phyloP scores from a whole-genome alignment of 805 yeast genomes.

The Monosporozyma aquatica region DNA sequence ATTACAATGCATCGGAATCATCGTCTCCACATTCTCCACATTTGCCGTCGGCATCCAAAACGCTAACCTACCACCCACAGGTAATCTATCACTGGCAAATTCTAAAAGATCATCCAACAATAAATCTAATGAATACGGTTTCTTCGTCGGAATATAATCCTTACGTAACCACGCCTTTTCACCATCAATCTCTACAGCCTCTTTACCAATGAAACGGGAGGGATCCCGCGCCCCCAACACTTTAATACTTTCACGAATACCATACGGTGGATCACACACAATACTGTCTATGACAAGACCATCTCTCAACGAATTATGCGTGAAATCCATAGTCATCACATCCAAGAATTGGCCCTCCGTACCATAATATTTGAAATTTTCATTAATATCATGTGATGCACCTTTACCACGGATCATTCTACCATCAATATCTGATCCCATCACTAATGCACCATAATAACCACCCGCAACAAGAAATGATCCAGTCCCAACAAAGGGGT shows the following conservation, averaged over 20 bases:
- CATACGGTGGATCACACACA: conserved; percentile 96
- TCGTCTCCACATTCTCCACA: conserved; percentile 60
- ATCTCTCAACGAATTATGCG: conserved; percentile 71
- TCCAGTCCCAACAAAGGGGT: conserved; percentile 96
- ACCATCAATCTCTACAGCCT: conserved; percentile 66
- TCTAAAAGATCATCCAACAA: conserved; percentile 68
- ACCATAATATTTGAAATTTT: conserved; percentile 70
- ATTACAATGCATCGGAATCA: conserved; percentile 70
- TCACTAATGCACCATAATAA: conserved; percentile 65
- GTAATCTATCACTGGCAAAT: conserved; percentile 65
- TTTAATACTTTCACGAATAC: conserved; percentile 90
- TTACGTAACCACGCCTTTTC: conserved; percentile 63
- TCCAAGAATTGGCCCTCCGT: conserved; percentile 55
- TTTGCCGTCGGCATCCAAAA: conserved; percentile 99
- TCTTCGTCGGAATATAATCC: conserved; percentile 88
- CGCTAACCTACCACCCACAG: conserved; percentile 69
- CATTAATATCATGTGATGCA: conserved; percentile 34
- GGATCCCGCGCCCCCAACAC: conserved; percentile 80
- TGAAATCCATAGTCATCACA: conserved; percentile 85
- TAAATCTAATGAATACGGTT: conserved; percentile 72
- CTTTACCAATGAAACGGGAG: conserved; percentile 62
- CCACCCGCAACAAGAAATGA: conserved; percentile 86
- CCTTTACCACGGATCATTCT: conserved; percentile 63
- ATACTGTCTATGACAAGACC: conserved; percentile 65
- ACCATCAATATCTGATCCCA: conserved; percentile 90